A percentile compares a stretch with the other conserved stretches of the same genome.
Evolutionary conservation across 768 basidiomycete species (phyloP).

Genomic region (Boletus huronensis): DNA sequence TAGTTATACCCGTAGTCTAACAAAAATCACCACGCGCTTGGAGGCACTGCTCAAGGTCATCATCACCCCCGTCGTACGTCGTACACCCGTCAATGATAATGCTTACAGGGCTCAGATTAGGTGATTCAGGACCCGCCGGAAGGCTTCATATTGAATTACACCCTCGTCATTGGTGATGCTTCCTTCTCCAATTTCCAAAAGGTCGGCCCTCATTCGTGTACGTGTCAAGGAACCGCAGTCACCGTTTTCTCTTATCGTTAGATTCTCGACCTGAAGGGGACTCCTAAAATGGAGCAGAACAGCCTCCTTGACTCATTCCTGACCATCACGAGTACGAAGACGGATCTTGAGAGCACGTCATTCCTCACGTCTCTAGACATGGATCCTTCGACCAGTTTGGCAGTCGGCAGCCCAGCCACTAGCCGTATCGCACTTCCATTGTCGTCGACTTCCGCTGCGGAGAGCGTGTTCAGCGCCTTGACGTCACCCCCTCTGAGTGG

Average conservation of each 20-base stretch:
- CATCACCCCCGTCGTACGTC: conserved; percentile 81
- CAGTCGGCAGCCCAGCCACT: conserved; percentile 60
- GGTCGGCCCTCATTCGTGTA: conserved; percentile 39
- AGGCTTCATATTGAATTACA: conserved; percentile 95
- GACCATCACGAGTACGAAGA: conserved; percentile 87
- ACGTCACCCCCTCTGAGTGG: conserved; percentile 60
- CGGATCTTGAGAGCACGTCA: conserved; percentile 83
- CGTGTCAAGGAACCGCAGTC: conserved; percentile 8
- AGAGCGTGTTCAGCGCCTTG: conserved; percentile 58
- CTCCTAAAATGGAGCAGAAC: conserved; percentile 82
- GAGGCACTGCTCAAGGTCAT: conserved; percentile 96
- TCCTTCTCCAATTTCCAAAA: conserved; percentile 99
- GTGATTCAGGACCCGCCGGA: conserved; percentile 78
- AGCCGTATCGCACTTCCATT: conserved; percentile 58
- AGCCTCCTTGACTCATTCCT: conserved; percentile 88
- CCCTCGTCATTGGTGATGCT: conserved; percentile 87
- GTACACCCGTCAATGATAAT: not conserved
- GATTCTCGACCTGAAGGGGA: conserved; percentile 95
- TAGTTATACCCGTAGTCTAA: conserved; percentile 81
- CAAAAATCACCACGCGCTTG: conserved; percentile 73
- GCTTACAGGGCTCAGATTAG: not conserved
- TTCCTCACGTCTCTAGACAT: conserved; percentile 95
- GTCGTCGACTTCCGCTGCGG: conserved; percentile 34
- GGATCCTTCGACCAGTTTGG: conserved; percentile 72
- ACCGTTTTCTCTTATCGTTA: conserved; percentile 29